Conservation (phyloP, 2,329 filamentous ascomycete genomes). For the Rhynchosporium agropyri region DNA sequence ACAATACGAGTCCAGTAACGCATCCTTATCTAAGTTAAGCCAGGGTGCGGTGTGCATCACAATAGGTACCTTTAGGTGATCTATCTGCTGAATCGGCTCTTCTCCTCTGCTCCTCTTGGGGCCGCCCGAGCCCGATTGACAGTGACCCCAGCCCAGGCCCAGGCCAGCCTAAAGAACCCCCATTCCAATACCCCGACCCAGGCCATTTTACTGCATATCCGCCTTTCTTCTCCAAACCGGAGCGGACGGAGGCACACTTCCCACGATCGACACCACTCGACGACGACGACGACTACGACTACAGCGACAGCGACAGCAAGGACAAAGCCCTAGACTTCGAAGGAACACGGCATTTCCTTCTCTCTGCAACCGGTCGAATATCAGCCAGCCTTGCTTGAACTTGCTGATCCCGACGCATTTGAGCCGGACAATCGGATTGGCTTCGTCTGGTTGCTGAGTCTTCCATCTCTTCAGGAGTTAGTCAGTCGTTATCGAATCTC, state of each 20-base stretch:
- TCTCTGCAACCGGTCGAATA: background rate
- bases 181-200: background rate
- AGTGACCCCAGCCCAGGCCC: background rate
- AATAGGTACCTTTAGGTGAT: too few species aligned
- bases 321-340: background rate
- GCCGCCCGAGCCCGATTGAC: background rate
- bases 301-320: background rate
- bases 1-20: too few species aligned
- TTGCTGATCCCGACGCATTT: slow-evolving; percentile 6
- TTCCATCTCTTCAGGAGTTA: slow-evolving; percentile 15
- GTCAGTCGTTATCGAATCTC: slow-evolving; percentile 5
- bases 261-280: background rate
- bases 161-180: background rate
- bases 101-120: too few species aligned
- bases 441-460: slow-evolving; percentile 12
- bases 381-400: background rate
- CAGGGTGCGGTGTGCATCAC: too few species aligned
- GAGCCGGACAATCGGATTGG: slow-evolving; percentile 6
- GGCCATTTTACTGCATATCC: background rate
- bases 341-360: background rate
- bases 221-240: background rate
- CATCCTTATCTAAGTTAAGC: too few species aligned
- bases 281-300: background rate
- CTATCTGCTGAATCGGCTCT: too few species aligned
- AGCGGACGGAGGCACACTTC: background rate